Evolutionary conservation across 2,329 filamentous ascomycete genomes (phyloP), one percentile per base, ranked within the genome.

Genomic region (Cytospora paraplurivora): DNA sequence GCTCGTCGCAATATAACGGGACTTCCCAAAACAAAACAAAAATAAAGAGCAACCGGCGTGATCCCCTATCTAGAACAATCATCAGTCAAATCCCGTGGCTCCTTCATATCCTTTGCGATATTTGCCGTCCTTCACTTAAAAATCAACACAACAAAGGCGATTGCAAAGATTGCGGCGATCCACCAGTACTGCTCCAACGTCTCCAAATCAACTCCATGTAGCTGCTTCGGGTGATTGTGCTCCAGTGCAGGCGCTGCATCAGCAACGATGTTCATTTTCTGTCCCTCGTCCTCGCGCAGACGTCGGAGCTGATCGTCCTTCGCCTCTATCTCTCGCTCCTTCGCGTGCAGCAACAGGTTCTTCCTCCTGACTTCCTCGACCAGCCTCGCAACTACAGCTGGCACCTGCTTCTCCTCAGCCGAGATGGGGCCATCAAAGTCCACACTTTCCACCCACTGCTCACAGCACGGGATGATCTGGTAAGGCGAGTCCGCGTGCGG

Each of bases 381-480:
- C 10, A 66, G 54, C 49, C 50, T 51, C 19, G 52, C 34, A 1
- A 66, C 64, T 35, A 64, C 59, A 15, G 11, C 51, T 5, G 64
- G 64, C 13, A 58, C 21, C 27, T 53, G 62, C 58, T 62, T 62
- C 54, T 66, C 64, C 50, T 61, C 58, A 7, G 55, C 41, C 27
- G 57, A 62, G 34, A 66, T 41, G 27, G 64, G 62, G n/a, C 6
- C 32, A 19, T 50, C 41, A 21, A 66, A 62, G 33, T 64, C 54
- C 19, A 63, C 49, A 4, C 50, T 38, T 34, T 64, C 62, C 4
- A 35, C 35, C 64, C 64, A 66, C 3, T 21, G 7, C 4, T 59
- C 62, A n/a, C 64, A 66, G 35, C 64, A 66, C 5, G 64, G 64
- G 2, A 59, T 35, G 41, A 66, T 59, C 38, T 62, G 57, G 44